Percentiles rank a stretch among this genome's conserved stretches.
phyloP scores from a whole-genome alignment of 768 basidiomycete species.

The Tulasnella sp. region DNA sequence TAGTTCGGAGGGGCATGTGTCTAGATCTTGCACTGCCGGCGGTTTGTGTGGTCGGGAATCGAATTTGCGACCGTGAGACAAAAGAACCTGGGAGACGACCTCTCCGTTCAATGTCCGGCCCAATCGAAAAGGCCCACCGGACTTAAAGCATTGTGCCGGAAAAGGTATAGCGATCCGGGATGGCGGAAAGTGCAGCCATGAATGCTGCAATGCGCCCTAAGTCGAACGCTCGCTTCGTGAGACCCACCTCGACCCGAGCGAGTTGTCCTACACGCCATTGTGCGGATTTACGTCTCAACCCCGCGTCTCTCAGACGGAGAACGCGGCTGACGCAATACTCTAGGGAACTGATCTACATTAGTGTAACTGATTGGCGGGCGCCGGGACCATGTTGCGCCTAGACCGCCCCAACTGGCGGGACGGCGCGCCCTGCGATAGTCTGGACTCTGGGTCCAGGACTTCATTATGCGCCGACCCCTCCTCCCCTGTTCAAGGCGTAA shows the following conservation, averaged over 20 bases:
- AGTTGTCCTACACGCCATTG: neutral
- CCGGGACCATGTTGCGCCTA: neutral
- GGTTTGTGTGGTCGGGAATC: conserved; percentile 4
- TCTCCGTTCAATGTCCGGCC: neutral
- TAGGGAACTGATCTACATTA: conserved; percentile 10
- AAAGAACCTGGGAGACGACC: neutral
- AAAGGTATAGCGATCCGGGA: neutral
- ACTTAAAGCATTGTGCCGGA: neutral
- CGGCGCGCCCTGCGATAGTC: neutral
- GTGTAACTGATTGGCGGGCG: neutral
- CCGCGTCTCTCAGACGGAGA: conserved; percentile 6
- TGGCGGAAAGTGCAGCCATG: neutral
- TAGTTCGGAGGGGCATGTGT: neutral
- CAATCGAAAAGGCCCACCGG: neutral
- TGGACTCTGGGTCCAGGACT: neutral
- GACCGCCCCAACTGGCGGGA: neutral
- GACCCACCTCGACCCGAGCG: neutral
- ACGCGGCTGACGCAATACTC: neutral
- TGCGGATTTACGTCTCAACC: conserved; percentile 13
- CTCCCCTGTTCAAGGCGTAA: neutral
- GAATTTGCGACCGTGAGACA: neutral
- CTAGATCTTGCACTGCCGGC: neutral
- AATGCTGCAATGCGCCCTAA: neutral
- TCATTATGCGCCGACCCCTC: neutral
- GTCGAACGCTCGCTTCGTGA: neutral